These are phyloP conservation scores for Pseudofabraea citricarpa DNA, from an alignment of 2,329 filamentous ascomycete genomes.

Conservation along the genomic window DNA sequence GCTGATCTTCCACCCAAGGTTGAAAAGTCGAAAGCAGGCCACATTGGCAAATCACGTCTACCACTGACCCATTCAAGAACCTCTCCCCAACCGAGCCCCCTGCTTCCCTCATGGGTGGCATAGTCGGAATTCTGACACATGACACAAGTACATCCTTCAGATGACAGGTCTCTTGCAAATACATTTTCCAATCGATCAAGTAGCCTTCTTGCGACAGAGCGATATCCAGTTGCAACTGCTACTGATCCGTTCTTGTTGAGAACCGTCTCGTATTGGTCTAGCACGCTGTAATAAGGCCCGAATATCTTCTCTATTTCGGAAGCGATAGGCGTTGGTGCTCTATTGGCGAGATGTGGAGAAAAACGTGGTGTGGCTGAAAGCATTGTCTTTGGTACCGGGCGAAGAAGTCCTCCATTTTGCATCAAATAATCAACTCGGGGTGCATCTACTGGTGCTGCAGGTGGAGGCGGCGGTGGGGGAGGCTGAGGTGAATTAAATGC, in stretches of 20 bases:
- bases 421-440: conserved; percentile 90
- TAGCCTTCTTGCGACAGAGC: conserved; percentile 84
- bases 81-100: conserved; percentile 89
- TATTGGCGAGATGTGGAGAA: conserved; percentile 43
- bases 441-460: conserved; percentile 51
- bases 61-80: conserved; percentile 91
- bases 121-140: conserved; percentile 65
- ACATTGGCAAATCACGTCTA: conserved; percentile 75
- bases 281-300: conserved; percentile 72
- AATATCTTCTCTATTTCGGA: conserved; percentile 72
- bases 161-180: conserved; percentile 86
- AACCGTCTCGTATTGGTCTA: conserved; percentile 83
- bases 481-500: conserved; percentile 36
- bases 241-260: conserved; percentile 81
- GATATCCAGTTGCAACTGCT: conserved; percentile 91
- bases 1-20: conserved; percentile 56
- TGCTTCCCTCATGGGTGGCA: conserved; percentile 38
- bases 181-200: conserved; percentile 90
- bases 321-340: conserved; percentile 16
- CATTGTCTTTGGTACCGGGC: conserved; percentile 68
- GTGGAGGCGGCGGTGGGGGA: conserved; percentile 70
- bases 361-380: conserved; percentile 53
- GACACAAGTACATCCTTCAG: conserved; percentile 77
- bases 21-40: conserved; percentile 81
- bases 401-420: conserved; percentile 76